Conservation (phyloP, 371 early-diverging fungal genomes). For the Nosema muscidifuracis region DNA sequence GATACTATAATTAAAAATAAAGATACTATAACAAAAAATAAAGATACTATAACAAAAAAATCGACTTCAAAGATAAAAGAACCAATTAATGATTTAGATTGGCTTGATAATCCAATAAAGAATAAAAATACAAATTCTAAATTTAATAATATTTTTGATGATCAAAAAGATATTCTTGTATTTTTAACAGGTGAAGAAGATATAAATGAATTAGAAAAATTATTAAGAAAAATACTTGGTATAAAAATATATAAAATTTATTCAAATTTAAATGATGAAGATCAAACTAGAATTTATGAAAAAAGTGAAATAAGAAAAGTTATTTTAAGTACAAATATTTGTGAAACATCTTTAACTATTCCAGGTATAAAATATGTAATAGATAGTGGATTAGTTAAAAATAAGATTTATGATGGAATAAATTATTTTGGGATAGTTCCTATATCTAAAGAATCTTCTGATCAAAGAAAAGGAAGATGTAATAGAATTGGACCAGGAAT, state of each 20-base stretch:
- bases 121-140: constrained; percentile 61
- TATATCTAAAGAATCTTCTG: constrained; percentile 85
- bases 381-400: constrained; percentile 88
- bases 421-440: constrained; percentile 45
- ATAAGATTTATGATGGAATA: constrained; percentile 66
- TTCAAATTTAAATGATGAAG: constrained; percentile 52
- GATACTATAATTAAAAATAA: no score
- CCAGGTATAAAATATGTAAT: constrained; percentile 83
- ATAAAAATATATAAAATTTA: constrained; percentile 51
- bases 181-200: constrained; percentile 74
- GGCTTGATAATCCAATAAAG: constrained; percentile 68
- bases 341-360: constrained; percentile 94
- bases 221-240: constrained; percentile 45
- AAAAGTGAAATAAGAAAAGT: constrained; percentile 79
- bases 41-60: no score
- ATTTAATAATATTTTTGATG: neutral
- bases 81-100: constrained; percentile 79
- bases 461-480: constrained; percentile 91
- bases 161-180: constrained; percentile 82
- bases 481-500: constrained; percentile 92
- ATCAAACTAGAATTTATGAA: constrained; percentile 68
- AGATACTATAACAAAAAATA: no score
- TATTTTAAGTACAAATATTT: constrained; percentile 96
- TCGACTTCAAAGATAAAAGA: constrained; percentile 64
- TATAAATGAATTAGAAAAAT: constrained; percentile 55